phyloP scores from a whole-genome alignment of 2,329 filamentous ascomycete genomes.

The Hypoxylon sp. region DNA sequence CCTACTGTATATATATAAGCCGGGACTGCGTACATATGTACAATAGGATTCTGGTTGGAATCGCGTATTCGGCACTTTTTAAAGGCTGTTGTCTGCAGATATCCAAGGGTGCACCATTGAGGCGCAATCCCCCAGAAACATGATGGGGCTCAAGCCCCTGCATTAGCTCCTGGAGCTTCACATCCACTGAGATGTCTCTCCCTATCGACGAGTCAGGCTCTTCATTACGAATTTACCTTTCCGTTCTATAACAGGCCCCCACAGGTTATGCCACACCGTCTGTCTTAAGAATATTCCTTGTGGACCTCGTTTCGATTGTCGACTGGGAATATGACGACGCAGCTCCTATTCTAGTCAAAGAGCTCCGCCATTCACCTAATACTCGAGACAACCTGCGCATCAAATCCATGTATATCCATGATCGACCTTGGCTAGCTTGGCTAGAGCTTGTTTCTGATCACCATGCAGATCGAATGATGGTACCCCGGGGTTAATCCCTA shows the following conservation, averaged over 20 bases:
- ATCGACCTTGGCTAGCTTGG: constrained; percentile 45
- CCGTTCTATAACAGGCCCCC: constrained; percentile 30
- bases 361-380: constrained; percentile 19
- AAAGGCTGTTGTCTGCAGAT: constrained; percentile 22
- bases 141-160: constrained; percentile 38
- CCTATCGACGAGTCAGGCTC: constrained; percentile 19
- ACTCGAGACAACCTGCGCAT: constrained; percentile 42
- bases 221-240: constrained; percentile 27
- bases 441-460: constrained; percentile 46
- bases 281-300: constrained; percentile 38
- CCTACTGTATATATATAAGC: background rate
- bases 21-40: background rate
- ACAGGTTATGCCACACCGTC: constrained; percentile 38
- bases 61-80: constrained; percentile 24
- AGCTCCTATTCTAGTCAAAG: constrained; percentile 34
- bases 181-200: constrained; percentile 30
- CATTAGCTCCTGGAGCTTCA: constrained; percentile 39
- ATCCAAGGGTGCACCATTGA: constrained; percentile 11
- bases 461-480: constrained; percentile 43
- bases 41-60: constrained; percentile 3
- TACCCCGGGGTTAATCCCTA: constrained; percentile 32
- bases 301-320: constrained; percentile 41
- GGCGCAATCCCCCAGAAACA: constrained; percentile 36
- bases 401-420: constrained; percentile 41
- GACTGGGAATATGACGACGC: constrained; percentile 43